Evolutionary conservation across 1,284 basidiomycete genomes (phyloP), one percentile per base, ranked within the genome.

Genomic region (Calocybe gambosa): DNA sequence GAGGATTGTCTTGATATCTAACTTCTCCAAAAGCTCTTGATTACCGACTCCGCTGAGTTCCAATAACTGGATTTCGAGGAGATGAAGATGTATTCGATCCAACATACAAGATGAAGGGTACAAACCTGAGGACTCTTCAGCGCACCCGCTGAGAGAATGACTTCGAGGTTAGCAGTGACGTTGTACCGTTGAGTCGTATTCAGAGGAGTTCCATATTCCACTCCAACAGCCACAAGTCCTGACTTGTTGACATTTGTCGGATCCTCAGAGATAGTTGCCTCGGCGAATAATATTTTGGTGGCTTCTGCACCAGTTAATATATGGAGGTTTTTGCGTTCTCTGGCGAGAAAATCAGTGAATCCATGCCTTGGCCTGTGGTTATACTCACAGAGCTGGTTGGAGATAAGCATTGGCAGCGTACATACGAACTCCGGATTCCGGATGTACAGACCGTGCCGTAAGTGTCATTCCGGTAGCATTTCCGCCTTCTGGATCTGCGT

Each of bases 101-200:
- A 18, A 18, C 5, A 42, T 38, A 19, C 21, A 47, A 47, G 38
- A 52, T 49, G 9, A 52, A 37, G 40, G 7, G 1, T 19, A 9
- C 8, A 45, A 16, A 3, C 2, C n/a, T 49, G 50, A 20, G 47
- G 50, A 13, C 36, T 46, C 36, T 52, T 49, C 16, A 46, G 31
- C 18, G 50, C 23, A 23, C 55, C 55, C 5, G 55, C 50, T 15
- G 51, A 55, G 23, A 57, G 39, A 20, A 57, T 51, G 18, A 55
- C 55, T 45, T 56, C 55, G 18, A 38, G 36, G 4, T 39, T 47
- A 16, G 51, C 55, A 18, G 12, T 44, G 29, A 35, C 51, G n/a
- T 16, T 35, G 21, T 26, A 39, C 5, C 50, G 39, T 15, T 38
- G 41, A 2, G 37, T 45, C 23, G 28, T 33, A 36, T 46, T 49